phyloP scores from a whole-genome alignment of 1,284 basidiomycete genomes.

The Cryptococcus neoformans region DNA sequence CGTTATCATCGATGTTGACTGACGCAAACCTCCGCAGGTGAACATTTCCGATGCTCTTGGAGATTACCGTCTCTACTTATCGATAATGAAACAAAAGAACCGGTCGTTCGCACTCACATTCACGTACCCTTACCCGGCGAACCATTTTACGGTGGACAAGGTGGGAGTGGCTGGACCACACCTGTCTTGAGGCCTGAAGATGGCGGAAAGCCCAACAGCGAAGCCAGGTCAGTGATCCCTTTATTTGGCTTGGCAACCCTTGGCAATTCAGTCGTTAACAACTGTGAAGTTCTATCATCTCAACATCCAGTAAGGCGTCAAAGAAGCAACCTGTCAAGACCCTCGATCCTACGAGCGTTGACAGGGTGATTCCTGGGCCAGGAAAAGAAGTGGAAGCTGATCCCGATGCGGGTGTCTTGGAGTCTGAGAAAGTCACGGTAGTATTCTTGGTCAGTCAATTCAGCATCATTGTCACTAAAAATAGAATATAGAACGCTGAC shows the following conservation, averaged over 20 bases:
- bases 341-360: conserved; percentile 8
- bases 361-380: conserved; percentile 35
- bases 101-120: conserved; percentile 48
- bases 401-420: conserved; percentile 48
- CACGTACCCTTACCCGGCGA: conserved; percentile 46
- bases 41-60: conserved; percentile 84
- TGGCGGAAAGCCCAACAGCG: conserved; percentile 32
- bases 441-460: conserved; percentile 56
- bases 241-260: neutral
- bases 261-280: neutral
- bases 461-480: neutral
- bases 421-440: conserved; percentile 58
- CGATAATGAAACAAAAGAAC: conserved; percentile 46
- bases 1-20: neutral
- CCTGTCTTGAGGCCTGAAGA: conserved; percentile 41
- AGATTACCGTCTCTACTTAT: conserved; percentile 45
- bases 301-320: conserved; percentile 23
- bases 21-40: conserved; percentile 44
- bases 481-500: neutral
- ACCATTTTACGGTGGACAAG: conserved; percentile 43
- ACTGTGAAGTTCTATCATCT: conserved; percentile 26
- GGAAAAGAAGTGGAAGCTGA: conserved; percentile 45
- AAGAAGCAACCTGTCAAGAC: conserved; percentile 15
- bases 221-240: conserved; percentile 25
- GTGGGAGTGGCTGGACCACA: conserved; percentile 44